These are phyloP conservation scores for Alternaria arbusti DNA, from an alignment of 2,329 filamentous ascomycete species.

Conservation along the genomic window DNA sequence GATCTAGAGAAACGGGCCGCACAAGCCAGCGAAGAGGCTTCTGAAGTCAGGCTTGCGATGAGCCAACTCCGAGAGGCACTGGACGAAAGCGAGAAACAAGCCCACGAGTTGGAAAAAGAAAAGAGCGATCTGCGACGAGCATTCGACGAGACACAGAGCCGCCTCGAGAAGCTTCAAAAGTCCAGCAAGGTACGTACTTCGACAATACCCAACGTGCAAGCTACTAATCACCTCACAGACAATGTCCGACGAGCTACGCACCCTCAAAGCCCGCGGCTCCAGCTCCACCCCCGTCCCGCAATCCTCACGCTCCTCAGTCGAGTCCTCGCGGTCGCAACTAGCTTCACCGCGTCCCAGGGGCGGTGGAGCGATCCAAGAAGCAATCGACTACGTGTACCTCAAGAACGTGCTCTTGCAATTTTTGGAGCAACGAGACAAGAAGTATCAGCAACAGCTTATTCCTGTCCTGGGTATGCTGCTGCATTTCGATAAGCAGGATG, in stretches of 20 bases:
- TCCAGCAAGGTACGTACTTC: constrained; percentile 58
- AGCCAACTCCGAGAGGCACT: constrained; percentile 78
- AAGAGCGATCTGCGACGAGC: constrained; percentile 75
- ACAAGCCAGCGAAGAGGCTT: constrained; percentile 73
- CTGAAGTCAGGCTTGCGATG: constrained; percentile 78
- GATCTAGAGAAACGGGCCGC: constrained; percentile 76
- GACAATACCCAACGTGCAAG: not conserved
- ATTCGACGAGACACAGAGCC: constrained; percentile 77
- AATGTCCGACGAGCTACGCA: constrained; percentile 65
- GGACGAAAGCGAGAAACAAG: constrained; percentile 85
- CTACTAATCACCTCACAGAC: constrained; percentile 44
- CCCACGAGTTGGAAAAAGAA: constrained; percentile 82
- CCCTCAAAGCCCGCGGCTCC: constrained; percentile 51
- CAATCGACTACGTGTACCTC: constrained; percentile 70
- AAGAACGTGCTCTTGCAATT: constrained; percentile 85
- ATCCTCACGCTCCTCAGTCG: constrained; percentile 65
- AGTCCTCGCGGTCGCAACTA: constrained; percentile 57
- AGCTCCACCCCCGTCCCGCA: constrained; percentile 55
- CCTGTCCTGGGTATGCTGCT: constrained; percentile 78
- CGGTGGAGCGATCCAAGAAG: constrained; percentile 37
- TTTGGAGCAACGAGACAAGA: constrained; percentile 79
- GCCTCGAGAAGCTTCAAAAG: constrained; percentile 81
- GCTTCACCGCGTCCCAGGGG: constrained; percentile 56
- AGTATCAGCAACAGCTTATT: constrained; percentile 75
- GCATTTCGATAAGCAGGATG: constrained; percentile 78